A percentile compares a stretch with the other conserved stretches of the same genome.
Evolutionary conservation across 2,329 filamentous ascomycete genomes (phyloP).

Genomic region (Penicillium brevicompactum): DNA sequence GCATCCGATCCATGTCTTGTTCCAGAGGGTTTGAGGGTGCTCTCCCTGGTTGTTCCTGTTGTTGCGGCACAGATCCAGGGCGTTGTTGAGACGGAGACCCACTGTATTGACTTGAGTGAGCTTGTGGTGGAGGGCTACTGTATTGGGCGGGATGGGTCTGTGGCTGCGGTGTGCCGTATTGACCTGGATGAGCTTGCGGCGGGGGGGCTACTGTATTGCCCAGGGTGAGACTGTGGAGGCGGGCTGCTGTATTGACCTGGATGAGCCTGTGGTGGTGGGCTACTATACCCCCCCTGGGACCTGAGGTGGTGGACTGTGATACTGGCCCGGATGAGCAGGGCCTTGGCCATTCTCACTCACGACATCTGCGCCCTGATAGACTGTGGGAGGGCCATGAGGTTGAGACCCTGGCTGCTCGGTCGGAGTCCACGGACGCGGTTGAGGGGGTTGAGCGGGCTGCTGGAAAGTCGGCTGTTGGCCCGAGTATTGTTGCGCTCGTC

Average conservation of each 20-base stretch:
- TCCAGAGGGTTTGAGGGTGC: conserved; percentile 73
- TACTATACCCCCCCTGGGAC: conserved; percentile 15
- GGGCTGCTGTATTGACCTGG: conserved; percentile 4
- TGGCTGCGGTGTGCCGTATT: conserved; percentile 8
- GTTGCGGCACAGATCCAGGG: conserved; percentile 24
- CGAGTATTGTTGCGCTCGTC: conserved; percentile 78
- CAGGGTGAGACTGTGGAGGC: conserved; percentile 18
- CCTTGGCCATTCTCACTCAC: conserved; percentile 53
- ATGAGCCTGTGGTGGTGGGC: conserved; percentile 25
- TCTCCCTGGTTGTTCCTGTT: conserved; percentile 26
- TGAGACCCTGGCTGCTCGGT: conserved; percentile 86
- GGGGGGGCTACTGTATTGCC: conserved; percentile 36
- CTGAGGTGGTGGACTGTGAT: conserved; percentile 39
- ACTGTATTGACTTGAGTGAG: conserved; percentile 12
- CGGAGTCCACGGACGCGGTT: conserved; percentile 81
- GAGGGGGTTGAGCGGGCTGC: conserved; percentile 46
- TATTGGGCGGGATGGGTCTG: conserved; percentile 23
- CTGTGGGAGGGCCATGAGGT: conserved; percentile 84
- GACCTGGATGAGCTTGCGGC: conserved; percentile 28
- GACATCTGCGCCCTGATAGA: conserved; percentile 83
- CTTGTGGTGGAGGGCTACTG: neutral
- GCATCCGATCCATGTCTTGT: conserved; percentile 81
- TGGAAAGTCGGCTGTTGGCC: conserved; percentile 46
- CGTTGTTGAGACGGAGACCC: conserved; percentile 30
- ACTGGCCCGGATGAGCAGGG: conserved; percentile 26